Evolutionary conservation across 208 protist species (phyloP), one percentile per base, ranked within the genome.

Genomic region (Trypanosomatidae sp.): DNA sequence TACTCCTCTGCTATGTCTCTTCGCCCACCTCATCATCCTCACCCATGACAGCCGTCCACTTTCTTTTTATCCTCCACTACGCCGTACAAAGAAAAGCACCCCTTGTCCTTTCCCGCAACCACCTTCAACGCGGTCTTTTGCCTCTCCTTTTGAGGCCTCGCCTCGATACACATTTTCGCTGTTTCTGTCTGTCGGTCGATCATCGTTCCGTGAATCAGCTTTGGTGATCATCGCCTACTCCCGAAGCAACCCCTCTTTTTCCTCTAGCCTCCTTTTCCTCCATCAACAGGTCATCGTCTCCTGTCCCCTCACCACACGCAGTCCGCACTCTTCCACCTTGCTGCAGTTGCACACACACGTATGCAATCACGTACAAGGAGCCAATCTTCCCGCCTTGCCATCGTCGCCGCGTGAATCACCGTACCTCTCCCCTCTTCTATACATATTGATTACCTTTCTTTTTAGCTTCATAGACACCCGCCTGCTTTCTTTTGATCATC

Each of bases 381-480:
- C 39, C 39, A 44, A 25, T 22, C 8, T 65, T 65, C 46, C 39
- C 19, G 28, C 10, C 15, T 66, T 44, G 13, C 41, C 28, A n/a
- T 39, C 64, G 36, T 36, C 28, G 33, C 7, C 43, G 46, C 13
- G 12, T 19, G 7, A 19, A 46, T 46, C 60, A 47, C 33, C 39
- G 19, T 46, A 30, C 36, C 28, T 22, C 46, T 8, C 33, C 13
- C 10, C n/a, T 55, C n/a, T 10, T 55, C 28, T 25, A 10, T 64
- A 12, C 22, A 39, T 19, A 12, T n/a, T 1, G n/a, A 17, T 25
- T 17, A 5, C 43, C 19, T 15, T 22, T 33, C 17, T 52, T 41
- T 67, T n/a, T 33, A 36, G 30, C 15, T 74, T 68, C 64, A 68
- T 68, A 68, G 64, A 68, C 64, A 68, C 64, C 36, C 22, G 12